These are phyloP conservation scores for Telopea speciosissima DNA, from an alignment of 177 flowering plant genomes.

Conservation along the genomic window DNA sequence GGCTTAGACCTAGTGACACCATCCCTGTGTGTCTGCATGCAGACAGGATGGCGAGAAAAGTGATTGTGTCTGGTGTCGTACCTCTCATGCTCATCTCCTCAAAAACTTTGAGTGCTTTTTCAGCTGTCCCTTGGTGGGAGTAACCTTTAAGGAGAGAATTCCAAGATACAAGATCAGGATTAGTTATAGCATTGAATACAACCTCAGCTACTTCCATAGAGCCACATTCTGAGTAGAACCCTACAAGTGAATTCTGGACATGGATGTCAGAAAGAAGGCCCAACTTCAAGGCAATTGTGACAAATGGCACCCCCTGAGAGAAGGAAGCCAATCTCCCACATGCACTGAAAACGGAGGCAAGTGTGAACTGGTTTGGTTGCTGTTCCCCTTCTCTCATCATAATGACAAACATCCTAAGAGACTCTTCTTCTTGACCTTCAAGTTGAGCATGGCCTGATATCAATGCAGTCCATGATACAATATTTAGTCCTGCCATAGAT, in stretches of 20 bases:
- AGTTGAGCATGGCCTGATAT: constrained; percentile 19
- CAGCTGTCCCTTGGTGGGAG: constrained; percentile 20
- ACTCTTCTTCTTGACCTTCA: constrained; percentile 13
- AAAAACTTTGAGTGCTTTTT: constrained; percentile 15
- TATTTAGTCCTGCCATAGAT: constrained; percentile 12
- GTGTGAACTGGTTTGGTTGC: constrained; percentile 23
- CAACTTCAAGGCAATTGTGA: constrained; percentile 13
- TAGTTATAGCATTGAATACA: constrained; percentile 11
- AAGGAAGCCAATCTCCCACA: constrained; percentile 16
- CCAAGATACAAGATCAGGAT: constrained; percentile 25
- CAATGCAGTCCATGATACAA: constrained; percentile 25
- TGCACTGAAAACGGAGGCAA: constrained; percentile 15
- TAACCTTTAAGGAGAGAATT: constrained; percentile 25
- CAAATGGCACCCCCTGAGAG: constrained; percentile 15
- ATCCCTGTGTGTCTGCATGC: constrained; percentile 24
- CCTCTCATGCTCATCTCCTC: constrained; percentile 15
- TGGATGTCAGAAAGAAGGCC: constrained; percentile 14
- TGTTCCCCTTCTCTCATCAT: constrained; percentile 13
- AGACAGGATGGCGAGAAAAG: constrained; percentile 20
- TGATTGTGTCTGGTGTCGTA: constrained; percentile 15
- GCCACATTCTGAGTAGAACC: constrained; percentile 25
- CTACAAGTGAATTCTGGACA: constrained; percentile 20
- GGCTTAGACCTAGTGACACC: constrained; percentile 16
- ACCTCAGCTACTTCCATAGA: constrained; percentile 15
- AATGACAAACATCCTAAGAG: constrained; percentile 15